Evolutionary conservation across 83 land plant species (phyloP).

Genomic region (Thuja plicata): DNA sequence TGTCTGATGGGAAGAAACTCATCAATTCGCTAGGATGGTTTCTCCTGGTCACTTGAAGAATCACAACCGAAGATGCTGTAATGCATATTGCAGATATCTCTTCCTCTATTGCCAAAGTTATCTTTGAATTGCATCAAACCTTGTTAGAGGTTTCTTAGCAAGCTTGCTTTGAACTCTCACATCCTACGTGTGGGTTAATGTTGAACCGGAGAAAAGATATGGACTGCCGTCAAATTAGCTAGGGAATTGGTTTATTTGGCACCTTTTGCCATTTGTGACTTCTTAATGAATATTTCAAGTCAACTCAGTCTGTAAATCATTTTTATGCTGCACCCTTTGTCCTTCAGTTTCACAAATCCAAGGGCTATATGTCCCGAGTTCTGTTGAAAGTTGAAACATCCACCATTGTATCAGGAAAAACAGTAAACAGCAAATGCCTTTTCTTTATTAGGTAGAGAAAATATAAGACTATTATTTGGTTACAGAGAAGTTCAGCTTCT

Average conservation of each 20-base stretch:
- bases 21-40: background rate
- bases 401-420: background rate
- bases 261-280: background rate
- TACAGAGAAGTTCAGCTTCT: background rate
- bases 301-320: background rate
- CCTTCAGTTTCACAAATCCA: background rate
- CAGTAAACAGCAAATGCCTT: background rate
- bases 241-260: background rate
- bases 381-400: background rate
- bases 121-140: background rate
- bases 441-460: background rate
- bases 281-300: background rate
- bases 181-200: background rate
- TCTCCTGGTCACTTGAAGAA: background rate
- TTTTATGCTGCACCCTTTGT: background rate
- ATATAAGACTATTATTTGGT: background rate
- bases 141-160: background rate
- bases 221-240: background rate
- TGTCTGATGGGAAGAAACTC: background rate
- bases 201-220: background rate
- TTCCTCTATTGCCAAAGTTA: background rate
- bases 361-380: background rate
- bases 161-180: background rate
- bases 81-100: background rate
- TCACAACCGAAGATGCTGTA: background rate